Evolutionary conservation across 768 basidiomycete species (phyloP).

Genomic region (Russula lepida): DNA sequence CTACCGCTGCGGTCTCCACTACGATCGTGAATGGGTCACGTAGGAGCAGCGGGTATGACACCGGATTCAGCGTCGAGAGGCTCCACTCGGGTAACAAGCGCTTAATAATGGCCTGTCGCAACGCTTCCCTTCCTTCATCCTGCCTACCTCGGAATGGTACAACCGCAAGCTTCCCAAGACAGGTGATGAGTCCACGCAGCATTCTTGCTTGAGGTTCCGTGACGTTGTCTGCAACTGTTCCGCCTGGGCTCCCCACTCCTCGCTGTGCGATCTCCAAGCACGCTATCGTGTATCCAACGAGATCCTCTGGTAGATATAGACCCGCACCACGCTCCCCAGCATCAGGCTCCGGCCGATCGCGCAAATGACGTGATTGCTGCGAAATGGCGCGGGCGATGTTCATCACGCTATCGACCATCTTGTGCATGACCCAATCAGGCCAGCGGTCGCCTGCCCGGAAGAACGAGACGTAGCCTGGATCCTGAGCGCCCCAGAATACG

Average conservation of each 20-base stretch:
- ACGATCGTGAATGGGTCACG: constrained; percentile 87
- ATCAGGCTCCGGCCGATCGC: constrained; percentile 69
- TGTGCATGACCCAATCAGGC: constrained; percentile 51
- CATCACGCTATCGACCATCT: constrained; percentile 86
- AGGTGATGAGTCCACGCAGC: constrained; percentile 67
- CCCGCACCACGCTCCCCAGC: constrained; percentile 69
- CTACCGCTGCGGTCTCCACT: constrained; percentile 82
- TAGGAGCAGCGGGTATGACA: constrained; percentile 77
- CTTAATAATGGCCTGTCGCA: constrained; percentile 82
- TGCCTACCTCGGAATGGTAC: constrained; percentile 61
- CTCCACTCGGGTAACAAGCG: constrained; percentile 89
- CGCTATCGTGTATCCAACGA: constrained; percentile 82
- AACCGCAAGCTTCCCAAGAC: constrained; percentile 55
- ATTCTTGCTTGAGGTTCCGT: constrained; percentile 71
- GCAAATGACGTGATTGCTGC: constrained; percentile 74
- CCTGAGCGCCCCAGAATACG: constrained; percentile 82
- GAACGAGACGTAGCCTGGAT: constrained; percentile 54
- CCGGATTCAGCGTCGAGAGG: constrained; percentile 70
- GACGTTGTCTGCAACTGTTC: constrained; percentile 61
- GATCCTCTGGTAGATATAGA: constrained; percentile 85
- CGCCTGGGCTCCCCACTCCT: constrained; percentile 43
- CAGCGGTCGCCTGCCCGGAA: constrained; percentile 43
- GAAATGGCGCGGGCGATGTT: constrained; percentile 70
- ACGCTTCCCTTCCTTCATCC: constrained; percentile 68
- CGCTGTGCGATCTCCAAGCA: constrained; percentile 75